Evolutionary conservation across 169 alveolate species (phyloP).

Genomic region (Plasmodium sp.): DNA sequence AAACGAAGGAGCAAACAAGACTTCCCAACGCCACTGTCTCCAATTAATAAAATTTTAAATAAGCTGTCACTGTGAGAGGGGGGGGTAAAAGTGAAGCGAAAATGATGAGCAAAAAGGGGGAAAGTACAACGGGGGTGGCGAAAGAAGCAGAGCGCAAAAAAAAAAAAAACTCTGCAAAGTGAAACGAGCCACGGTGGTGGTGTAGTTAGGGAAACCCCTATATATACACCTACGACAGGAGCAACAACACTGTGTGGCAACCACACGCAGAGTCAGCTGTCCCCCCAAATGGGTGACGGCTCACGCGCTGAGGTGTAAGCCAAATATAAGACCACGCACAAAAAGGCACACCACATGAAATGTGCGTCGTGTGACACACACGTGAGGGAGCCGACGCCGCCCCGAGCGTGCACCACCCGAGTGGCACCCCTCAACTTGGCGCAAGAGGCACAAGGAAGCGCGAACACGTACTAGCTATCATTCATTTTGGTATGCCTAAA

Average conservation of each 20-base stretch:
- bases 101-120: not conserved
- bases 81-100: not conserved
- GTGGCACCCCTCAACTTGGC: not conserved
- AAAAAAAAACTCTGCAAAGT: too few relatives aligned
- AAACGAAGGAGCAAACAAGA: conserved; percentile 96
- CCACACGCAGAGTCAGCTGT: not conserved
- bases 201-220: not conserved
- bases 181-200: too few relatives aligned
- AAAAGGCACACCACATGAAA: not conserved
- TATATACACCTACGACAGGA: not conserved
- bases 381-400: not conserved
- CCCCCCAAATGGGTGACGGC: not conserved
- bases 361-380: not conserved
- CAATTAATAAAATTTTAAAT: conserved; percentile 96
- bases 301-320: not conserved
- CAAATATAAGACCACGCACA: not conserved
- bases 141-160: too few relatives aligned
- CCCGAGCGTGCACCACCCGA: not conserved
- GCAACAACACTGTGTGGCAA: too few relatives aligned
- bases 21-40: conserved; percentile 99
- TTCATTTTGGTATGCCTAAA: conserved; percentile 35
- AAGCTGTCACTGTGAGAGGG: conserved; percentile 89
- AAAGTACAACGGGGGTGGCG: not conserved
- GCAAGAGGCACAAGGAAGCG: not conserved
- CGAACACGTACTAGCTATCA: conserved; percentile 59